Base-by-base conservation (phyloP, 179 eudicot species). In the Corrigiola litoralis region DNA sequence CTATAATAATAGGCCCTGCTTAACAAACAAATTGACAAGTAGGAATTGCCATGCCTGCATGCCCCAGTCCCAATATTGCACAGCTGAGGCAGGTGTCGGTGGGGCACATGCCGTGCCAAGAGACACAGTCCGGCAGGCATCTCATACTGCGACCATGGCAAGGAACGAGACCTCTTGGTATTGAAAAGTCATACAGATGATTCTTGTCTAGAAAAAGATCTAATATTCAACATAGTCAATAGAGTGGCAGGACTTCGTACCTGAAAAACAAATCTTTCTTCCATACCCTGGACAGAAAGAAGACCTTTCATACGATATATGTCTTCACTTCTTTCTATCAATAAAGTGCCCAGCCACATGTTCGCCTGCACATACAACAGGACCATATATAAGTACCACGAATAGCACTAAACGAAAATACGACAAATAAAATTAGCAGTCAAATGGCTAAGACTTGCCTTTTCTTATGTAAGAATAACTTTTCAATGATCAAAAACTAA, bases 301-400 rank as follows among this genome's bases (percentile, higher is more conserved):
- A 94, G 88, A 66, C 99, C 99, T 73, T 94, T 94, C 99, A 94
- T 94, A 66, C 97, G 79, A 66, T 94, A 94, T 62, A 94, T 94
- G 75, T 94, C 99, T 63, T 94, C 99, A 58, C 97, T 90, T 36
- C 83, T 72, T 62, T 90, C 99, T 69, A 87, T 31, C 70, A 94
- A 66, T 57, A 94, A 69, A 28, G 82, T 88, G 49, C 96, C 99
- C 63, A 94, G 52, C 99, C 99, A 94, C 81, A 83, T 80, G 78
- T 94, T 88, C 60, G 99, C 97, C 99, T 94, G 89, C 53, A 75
- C 58, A 47, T 45, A 51, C 40, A 48, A 58, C 42, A 63, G 58
- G 64, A 65, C 10, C 2, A 32, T 31, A 17, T 16, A 28, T 7
- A 31, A n/a, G 33, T 21, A 60, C 45, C 11, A 54, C 33, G 1